phyloP scores from a whole-genome alignment of 768 basidiomycete species.

The Lactarius vividus region DNA sequence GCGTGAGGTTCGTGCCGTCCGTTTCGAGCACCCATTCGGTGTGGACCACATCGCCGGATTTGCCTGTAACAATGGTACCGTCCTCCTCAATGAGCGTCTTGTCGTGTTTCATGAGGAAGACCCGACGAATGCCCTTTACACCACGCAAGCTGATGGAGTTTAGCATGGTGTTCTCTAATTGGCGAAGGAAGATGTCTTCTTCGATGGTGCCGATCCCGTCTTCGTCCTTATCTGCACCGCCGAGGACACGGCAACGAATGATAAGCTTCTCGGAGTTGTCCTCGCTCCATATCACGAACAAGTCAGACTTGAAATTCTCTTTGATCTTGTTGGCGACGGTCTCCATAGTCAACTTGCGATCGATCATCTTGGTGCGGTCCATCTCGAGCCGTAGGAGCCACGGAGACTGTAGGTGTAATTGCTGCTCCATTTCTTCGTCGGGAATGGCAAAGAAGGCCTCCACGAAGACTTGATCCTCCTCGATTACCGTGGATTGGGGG shows the following conservation, averaged over 20 bases:
- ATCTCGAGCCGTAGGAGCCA: constrained; percentile 97
- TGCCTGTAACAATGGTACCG: constrained; percentile 49
- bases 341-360: constrained; percentile 92
- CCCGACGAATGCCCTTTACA: constrained; percentile 85
- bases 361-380: constrained; percentile 96
- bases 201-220: constrained; percentile 72
- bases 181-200: constrained; percentile 95
- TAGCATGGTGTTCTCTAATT: constrained; percentile 94
- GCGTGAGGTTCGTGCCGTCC: constrained; percentile 92
- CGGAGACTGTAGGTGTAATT: constrained; percentile 88
- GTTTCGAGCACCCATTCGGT: constrained; percentile 98
- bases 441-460: constrained; percentile 99
- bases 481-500: constrained; percentile 87
- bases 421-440: constrained; percentile 91
- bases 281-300: constrained; percentile 98
- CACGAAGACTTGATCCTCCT: constrained; percentile 93
- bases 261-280: constrained; percentile 97
- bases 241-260: constrained; percentile 92
- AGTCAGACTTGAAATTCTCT: constrained; percentile 91
- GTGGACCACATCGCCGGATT: constrained; percentile 40
- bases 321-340: constrained; percentile 92
- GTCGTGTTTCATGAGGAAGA: constrained; percentile 91
- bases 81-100: constrained; percentile 61
- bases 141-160: constrained; percentile 94
- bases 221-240: constrained; percentile 82